Evolutionary conservation across 1,284 basidiomycete species (phyloP).

Genomic region (Schizophyllum commune): DNA sequence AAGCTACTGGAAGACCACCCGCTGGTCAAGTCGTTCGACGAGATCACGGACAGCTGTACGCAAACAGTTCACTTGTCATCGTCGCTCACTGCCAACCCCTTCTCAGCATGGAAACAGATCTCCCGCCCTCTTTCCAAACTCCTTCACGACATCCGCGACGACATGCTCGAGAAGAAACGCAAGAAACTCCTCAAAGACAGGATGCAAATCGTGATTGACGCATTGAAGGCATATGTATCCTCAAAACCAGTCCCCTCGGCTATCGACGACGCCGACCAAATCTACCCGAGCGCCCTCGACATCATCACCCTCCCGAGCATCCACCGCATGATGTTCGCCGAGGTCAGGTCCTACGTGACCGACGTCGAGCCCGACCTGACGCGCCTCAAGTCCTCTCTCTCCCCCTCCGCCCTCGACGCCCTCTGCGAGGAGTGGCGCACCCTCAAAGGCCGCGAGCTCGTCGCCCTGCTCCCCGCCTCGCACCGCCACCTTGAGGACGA

Average conservation of each 20-base stretch:
- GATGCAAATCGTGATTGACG: slow-evolving; percentile 7
- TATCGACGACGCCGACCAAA: slow-evolving; percentile 1
- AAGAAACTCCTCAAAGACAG: slow-evolving; percentile 12
- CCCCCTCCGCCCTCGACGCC: background rate
- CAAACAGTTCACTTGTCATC: background rate
- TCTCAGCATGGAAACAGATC: slow-evolving; percentile 10
- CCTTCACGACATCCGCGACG: slow-evolving; percentile 8
- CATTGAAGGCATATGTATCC: slow-evolving; percentile 6
- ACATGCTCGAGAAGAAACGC: slow-evolving; percentile 10
- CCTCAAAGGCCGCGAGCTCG: slow-evolving; percentile 6
- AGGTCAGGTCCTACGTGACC: slow-evolving; percentile 9
- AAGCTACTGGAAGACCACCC: slow-evolving; percentile 6
- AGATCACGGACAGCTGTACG: slow-evolving; percentile 11
- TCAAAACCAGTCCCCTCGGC: slow-evolving; percentile 3
- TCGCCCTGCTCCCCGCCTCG: slow-evolving; percentile 6
- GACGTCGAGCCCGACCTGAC: slow-evolving; percentile 8
- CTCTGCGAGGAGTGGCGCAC: slow-evolving; percentile 12
- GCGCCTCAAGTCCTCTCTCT: slow-evolving; percentile 6
- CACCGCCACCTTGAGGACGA: background rate
- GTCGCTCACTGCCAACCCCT: background rate
- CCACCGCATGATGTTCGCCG: slow-evolving; percentile 9
- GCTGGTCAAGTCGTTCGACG: slow-evolving; percentile 5
- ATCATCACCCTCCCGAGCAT: slow-evolving; percentile 9
- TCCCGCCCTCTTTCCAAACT: slow-evolving; percentile 7
- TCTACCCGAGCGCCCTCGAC: slow-evolving; percentile 11